Evolutionary conservation across 805 yeast genomes (phyloP), one percentile per base, ranked within the genome.

Genomic region (Hanseniaspora pseudoguilliermondii): DNA sequence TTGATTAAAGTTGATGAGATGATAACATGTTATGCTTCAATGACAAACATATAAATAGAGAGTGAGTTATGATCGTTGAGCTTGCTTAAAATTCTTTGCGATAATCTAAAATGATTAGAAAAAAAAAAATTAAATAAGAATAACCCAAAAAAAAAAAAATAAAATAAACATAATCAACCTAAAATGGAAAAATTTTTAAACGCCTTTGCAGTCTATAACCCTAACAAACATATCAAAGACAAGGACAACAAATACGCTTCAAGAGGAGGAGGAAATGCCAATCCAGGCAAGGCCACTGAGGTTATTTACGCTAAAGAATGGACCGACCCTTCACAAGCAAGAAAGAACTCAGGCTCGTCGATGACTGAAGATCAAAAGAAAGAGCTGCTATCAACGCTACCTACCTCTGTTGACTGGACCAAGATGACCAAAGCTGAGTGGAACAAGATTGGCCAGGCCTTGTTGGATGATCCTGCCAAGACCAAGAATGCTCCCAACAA

Each of bases 191-290:
- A 62, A 53, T 55, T 68, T 55, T 66, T 66, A 61, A 65, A 67
- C 48, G 63, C 71, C 42, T 68, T 68, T 54, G 61, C 61, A 55
- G 69, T 68, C 20, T 65, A 68, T 59, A 65, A 67, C 60, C 62
- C 57, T 47, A 61, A 60, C 42, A 68, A 68, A 49, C 71, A 68
- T 27, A 25, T 21, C 20, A 38, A 40, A 11, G 35, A 35, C 20
- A 41, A 38, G 16, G n/a, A n/a, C 10, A 53, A 60, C 18, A 59
- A 62, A 2, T 58, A 50, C 2, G 57, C 60, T 42, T 32, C 48
- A n/a, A 11, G 38, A 16, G 59, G 47, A 18, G 66, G 66, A 2
- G 57, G 59, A 0, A 60, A 59, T 32, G 62, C 61, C 36, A 64
- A 64, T 49, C 38, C 61, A 6, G 64, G 65, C 5, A 55, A 58